Evolutionary conservation across 1,284 basidiomycete species (phyloP), one percentile per base, ranked within the genome.

Genomic region (Vanrija sp.): DNA sequence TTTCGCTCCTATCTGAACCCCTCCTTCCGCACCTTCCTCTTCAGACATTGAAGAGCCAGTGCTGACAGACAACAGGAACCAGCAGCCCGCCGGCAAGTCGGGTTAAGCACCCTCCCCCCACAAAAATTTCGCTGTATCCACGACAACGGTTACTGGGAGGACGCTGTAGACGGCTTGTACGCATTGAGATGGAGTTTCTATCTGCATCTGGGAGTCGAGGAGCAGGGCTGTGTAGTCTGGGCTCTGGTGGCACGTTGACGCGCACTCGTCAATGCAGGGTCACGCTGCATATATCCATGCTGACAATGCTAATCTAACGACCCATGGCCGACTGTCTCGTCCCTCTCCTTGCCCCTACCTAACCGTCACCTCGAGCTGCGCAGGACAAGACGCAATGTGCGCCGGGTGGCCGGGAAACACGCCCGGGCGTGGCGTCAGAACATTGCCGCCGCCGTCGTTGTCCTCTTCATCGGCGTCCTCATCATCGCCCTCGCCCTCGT

Each of bases 1-100:
- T 90, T 89, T 89, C 87, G 88, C 87, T 88, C 87, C 86, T 88
- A 87, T 89, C 88, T 91, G 87, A 91, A 77, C 65, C 67, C 43
- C 38, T 26, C 34, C 44, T 49, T 25, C 28, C 43, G 49, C 43
- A 43, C 45, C 44, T 25, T 52, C 50, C 42, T 54, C 26, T 46
- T 28, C 43, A 6, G 21, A 23, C 21, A 23, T 23, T 38, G 23
- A 29, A 25, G 34, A 16, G n/a, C 15, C 25, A 14, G 14, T 16
- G 52, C 54, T 55, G 52, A 53, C 52, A 45, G 6, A 43, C 29
- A 16, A 58, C 60, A 75, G 73, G 72, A 75, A 75, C 73, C 65
- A 65, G 57, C 73, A 75, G 64, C 72, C 73, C 61, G 69, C 71
- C 46, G 73, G 73, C 63, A 75, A 75, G 69, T 75, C 73, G 51